Evolutionary conservation across 73 alveolate species (phyloP).

Genomic region (Paraurostyla sp.): DNA sequence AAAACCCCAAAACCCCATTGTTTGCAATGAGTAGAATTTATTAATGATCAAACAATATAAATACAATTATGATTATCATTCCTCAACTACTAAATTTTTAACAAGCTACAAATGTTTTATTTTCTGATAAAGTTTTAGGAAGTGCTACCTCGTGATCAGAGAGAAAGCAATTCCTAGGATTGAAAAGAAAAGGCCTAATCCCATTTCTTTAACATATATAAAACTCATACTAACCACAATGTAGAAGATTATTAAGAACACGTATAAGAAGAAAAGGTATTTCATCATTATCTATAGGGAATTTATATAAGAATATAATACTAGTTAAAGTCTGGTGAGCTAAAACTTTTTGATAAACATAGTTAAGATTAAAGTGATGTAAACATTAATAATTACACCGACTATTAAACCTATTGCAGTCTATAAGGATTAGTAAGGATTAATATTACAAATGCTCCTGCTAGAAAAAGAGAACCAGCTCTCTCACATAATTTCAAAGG

Average conservation of each 20-base stretch:
- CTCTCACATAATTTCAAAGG: conserved; percentile 17
- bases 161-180: neutral
- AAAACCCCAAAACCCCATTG: conserved; percentile 51
- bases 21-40: neutral
- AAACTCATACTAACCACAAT: conserved; percentile 26
- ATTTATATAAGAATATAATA: neutral
- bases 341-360: neutral
- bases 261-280: neutral
- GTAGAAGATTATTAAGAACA: neutral
- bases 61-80: neutral
- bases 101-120: conserved; percentile 12
- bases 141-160: neutral
- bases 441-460: conserved; percentile 35
- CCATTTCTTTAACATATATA: neutral
- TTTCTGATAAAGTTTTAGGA: conserved; percentile 3
- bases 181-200: conserved; percentile 3
- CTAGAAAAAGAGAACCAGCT: conserved; percentile 30
- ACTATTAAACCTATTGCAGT: conserved; percentile 9
- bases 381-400: neutral
- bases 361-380: neutral
- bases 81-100: neutral
- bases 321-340: neutral
- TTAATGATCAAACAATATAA: neutral
- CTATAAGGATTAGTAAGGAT: neutral
- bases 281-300: neutral